Base-by-base conservation (phyloP, 495 filamentous ascomycete species). In the Penicillium arizonense region DNA sequence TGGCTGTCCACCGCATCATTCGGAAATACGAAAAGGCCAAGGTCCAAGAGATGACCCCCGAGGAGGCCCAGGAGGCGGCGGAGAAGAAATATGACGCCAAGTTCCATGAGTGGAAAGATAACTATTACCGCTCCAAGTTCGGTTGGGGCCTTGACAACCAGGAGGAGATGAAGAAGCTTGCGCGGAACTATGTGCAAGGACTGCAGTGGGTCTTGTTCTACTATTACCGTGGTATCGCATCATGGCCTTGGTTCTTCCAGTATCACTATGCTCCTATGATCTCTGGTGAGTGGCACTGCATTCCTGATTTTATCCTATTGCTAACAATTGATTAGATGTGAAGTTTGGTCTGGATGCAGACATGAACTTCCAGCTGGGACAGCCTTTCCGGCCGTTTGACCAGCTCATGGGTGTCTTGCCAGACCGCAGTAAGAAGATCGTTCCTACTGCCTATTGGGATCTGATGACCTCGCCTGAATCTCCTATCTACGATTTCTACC, bases 251-350 rank as follows among this genome's bases (percentile, higher is more conserved):
- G 95, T 99, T 88, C 71, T 99, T 97, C 71, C 70, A 75, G 32
- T 99, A 96, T 63, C 95, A 99, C 71, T 99, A 97, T 69, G 87
- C 95, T 4, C 95, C 95, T 8, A 96, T 96, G 89, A 97, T 93
- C 42, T 93, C 89, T 46, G 88, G 86, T 89, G 67, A 63, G 74
- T 63, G 9, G 42, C 9, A 38, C 16, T 8, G 3, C 11, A n/a
- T 5, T 16, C 10, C 18, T 14, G 16, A 12, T 9, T 21, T 16
- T 9, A 18, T 44, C 14, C 26, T 33, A 18, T 47, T 56, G 39
- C 52, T 67, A n/a, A 61, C 56, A 20, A 4, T 26, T 10, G 10
- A 28, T 13, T 63, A 83, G 93, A 99, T 73, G 87, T 99, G 59
- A 88, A 87, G 58, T 69, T 88, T 62, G 95, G 95, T 9, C 70